Evolutionary conservation across 768 basidiomycete genomes (phyloP).

Genomic region (Boletus vinaceobasis): DNA sequence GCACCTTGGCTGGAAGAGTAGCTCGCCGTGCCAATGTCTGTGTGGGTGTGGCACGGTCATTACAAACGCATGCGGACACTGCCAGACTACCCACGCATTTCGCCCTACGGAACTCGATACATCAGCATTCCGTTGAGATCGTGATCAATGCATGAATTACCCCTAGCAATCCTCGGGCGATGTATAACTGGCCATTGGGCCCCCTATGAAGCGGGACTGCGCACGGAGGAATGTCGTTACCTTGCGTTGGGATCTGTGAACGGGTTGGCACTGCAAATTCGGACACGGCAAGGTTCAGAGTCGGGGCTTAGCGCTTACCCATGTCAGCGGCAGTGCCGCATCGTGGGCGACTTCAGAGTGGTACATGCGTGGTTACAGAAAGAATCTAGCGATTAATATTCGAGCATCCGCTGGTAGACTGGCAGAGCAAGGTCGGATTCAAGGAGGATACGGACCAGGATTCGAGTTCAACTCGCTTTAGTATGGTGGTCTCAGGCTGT

Average conservation of each 20-base stretch:
- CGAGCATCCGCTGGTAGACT: background rate
- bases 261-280: background rate
- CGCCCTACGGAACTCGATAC: constrained; percentile 7
- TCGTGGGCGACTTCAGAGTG: background rate
- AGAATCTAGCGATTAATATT: no score
- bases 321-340: constrained; percentile 8
- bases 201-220: constrained; percentile 14
- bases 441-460: background rate
- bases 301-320: constrained; percentile 13
- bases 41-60: background rate
- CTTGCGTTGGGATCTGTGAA: constrained; percentile 12
- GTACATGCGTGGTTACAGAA: constrained; percentile 1
- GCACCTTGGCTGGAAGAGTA: constrained; percentile 11
- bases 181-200: constrained; percentile 10
- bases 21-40: constrained; percentile 19
- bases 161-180: constrained; percentile 17
- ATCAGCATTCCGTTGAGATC: constrained; percentile 4
- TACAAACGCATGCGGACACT: background rate
- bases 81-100: constrained; percentile 13
- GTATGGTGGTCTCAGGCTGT: background rate
- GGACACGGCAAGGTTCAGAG: background rate
- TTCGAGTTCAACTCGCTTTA: background rate
- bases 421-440: background rate
- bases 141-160: constrained; percentile 1
- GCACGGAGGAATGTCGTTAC: constrained; percentile 18